Conservation (phyloP, 1,284 basidiomycete genomes). For the Naganishia cerealis region DNA sequence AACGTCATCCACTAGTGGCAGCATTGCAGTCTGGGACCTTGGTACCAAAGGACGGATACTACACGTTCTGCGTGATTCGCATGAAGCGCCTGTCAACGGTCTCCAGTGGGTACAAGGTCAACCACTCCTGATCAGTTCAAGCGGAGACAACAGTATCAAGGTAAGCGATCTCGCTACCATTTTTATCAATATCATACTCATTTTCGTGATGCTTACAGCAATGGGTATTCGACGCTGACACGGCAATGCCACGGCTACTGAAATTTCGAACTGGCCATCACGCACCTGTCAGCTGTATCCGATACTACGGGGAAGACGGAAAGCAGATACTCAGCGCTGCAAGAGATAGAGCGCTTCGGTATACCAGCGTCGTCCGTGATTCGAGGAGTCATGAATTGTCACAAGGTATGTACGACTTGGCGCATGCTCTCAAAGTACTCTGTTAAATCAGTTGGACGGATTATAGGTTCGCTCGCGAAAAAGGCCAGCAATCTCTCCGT, state of each 20-base stretch:
- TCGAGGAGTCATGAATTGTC: constrained; percentile 90
- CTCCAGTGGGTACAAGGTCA: constrained; percentile 89
- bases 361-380: constrained; percentile 88
- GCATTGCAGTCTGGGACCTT: constrained; percentile 87
- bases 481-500: constrained; percentile 79
- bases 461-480: constrained; percentile 73
- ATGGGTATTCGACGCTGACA: constrained; percentile 95
- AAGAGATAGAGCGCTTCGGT: constrained; percentile 80
- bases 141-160: constrained; percentile 90
- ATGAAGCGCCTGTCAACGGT: constrained; percentile 75
- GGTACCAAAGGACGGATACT: constrained; percentile 75
- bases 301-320: constrained; percentile 94
- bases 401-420: constrained; percentile 65
- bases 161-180: constrained; percentile 54
- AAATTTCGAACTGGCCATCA: constrained; percentile 92
- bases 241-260: constrained; percentile 76
- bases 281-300: constrained; percentile 82
- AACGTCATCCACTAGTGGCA: constrained; percentile 78
- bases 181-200: not conserved
- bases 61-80: constrained; percentile 80
- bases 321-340: constrained; percentile 84
- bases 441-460: constrained; percentile 18
- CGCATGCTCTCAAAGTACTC: not conserved
- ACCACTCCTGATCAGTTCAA: constrained; percentile 79
- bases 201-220: constrained; percentile 61